Conservation (phyloP, 2,329 filamentous ascomycete genomes). For the Penicillium sp. region DNA sequence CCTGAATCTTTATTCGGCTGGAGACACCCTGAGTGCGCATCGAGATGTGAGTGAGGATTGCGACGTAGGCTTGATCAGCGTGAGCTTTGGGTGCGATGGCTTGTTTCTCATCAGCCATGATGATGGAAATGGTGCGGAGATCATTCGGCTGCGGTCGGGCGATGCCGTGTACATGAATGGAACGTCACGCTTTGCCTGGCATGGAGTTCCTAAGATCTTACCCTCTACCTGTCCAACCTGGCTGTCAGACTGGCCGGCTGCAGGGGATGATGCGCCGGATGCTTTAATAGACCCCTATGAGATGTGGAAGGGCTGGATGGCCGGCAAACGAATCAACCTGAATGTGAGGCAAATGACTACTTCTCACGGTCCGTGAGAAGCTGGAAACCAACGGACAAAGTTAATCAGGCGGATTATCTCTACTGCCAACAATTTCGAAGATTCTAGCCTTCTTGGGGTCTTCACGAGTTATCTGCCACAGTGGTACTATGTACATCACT, state of each 20-base stretch:
- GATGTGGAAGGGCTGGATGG: constrained; percentile 83
- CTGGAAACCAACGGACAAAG: neutral
- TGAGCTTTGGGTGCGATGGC: constrained; percentile 86
- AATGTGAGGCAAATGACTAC: constrained; percentile 87
- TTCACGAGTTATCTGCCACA: no score
- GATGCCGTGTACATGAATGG: constrained; percentile 88
- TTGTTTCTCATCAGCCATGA: constrained; percentile 78
- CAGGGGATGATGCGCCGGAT: constrained; percentile 37
- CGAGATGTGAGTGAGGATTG: constrained; percentile 87
- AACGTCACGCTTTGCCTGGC: constrained; percentile 82
- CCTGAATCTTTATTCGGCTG: constrained; percentile 85
- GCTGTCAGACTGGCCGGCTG: constrained; percentile 67
- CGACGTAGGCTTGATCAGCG: constrained; percentile 70
- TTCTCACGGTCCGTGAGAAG: constrained; percentile 18
- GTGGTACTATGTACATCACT: no score
- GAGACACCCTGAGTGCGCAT: constrained; percentile 87
- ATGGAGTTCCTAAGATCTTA: constrained; percentile 85
- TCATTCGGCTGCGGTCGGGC: constrained; percentile 69
- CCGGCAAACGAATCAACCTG: constrained; percentile 78
- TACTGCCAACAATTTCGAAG: neutral
- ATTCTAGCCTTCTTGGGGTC: neutral
- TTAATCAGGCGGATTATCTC: neutral
- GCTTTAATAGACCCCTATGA: constrained; percentile 46
- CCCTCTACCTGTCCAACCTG: constrained; percentile 71
- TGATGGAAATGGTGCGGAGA: constrained; percentile 40